Conservation (phyloP, 495 filamentous ascomycete genomes). For the Daldinia bambusicola region DNA sequence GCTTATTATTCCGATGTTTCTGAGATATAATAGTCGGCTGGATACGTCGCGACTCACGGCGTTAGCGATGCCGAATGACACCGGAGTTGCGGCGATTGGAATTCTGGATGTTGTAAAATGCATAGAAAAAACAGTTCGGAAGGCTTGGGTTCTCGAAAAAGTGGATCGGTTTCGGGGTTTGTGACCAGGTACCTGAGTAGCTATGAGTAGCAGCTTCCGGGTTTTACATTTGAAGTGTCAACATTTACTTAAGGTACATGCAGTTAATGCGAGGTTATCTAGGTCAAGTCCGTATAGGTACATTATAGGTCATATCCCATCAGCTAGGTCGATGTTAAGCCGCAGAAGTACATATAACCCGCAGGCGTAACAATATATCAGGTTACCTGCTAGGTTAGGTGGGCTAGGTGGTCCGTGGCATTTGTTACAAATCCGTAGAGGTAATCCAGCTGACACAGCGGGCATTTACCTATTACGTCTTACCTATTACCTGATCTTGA, state of each 20-base stretch:
- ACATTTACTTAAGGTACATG: not conserved
- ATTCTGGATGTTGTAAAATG: constrained; percentile 3
- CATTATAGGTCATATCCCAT: not conserved
- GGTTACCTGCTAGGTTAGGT: no score
- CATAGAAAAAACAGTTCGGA: not conserved
- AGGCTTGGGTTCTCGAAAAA: not conserved
- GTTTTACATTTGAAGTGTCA: not conserved
- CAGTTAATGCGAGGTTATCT: no score
- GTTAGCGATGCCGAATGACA: constrained; percentile 39
- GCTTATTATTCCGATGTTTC: constrained; percentile 19
- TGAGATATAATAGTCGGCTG: constrained; percentile 9
- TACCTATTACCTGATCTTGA: not conserved
- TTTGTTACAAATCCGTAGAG: not conserved
- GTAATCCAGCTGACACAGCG: constrained; percentile 23
- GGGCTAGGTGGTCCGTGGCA: not conserved
- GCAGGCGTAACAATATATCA: not conserved
- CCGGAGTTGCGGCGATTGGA: constrained; percentile 35
- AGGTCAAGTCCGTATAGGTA: not conserved
- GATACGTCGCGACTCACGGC: constrained; percentile 26
- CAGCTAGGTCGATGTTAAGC: not conserved
- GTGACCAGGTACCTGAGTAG: constrained; percentile 11
- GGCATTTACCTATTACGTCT: constrained; percentile 9
- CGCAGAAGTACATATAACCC: not conserved
- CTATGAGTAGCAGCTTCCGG: constrained; percentile 1
- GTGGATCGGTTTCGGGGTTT: constrained; percentile 27